Base-by-base conservation (phyloP, 2,329 filamentous ascomycete genomes). In the Penicillium hesseltinei region DNA sequence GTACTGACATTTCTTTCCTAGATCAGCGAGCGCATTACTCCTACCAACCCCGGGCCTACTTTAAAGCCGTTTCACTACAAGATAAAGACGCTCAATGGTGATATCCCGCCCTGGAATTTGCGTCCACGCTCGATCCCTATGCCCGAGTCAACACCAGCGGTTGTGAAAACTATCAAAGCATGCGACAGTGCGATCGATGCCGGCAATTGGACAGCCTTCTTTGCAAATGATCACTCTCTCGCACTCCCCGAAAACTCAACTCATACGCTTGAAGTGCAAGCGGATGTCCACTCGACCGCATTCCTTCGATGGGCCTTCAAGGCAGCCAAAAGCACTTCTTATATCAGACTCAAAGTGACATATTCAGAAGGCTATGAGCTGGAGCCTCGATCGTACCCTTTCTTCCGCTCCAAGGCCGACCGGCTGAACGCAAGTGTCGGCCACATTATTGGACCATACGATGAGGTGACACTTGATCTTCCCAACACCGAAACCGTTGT, bases 21-120 rank as follows among this genome's bases (percentile, higher is more conserved):
- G 67, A 69, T 67, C 46, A 66, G 62, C 50, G 67, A 69, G 29
- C 66, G 66, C 15, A 51, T 67, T 15, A 11, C 27, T 13, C 58
- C 64, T 7, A 38, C 43, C 2, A 21, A 46, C 1, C 11, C 35
- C 1, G 17, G 23, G 1, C 27, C 54, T 3, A 2, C 46, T 1
- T 50, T 65, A 1, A 60, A 27, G 2, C 67, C 71, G 2, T 55
- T 67, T 1, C 40, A 56, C 2, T 74, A 75, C 58, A 62, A 66
- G 3, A 67, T 76, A 45, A 69, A 60, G 29, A 74, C 73, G 0
- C 31, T 71, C 25, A 77, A 77, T 58, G 76, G 76, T 1, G 75
- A 77, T 35, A 66, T 77, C 5, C 50, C 72, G 0, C 75, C 75
- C 0, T 79, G 77, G 77, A 62, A 70, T 29, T 57, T 79, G 3